Percentiles rank a stretch among this genome's conserved stretches.
These are phyloP conservation scores for Urochloa ruziziensis DNA, from an alignment of 176 grass and related monocot genomes.

Conservation along the genomic window DNA sequence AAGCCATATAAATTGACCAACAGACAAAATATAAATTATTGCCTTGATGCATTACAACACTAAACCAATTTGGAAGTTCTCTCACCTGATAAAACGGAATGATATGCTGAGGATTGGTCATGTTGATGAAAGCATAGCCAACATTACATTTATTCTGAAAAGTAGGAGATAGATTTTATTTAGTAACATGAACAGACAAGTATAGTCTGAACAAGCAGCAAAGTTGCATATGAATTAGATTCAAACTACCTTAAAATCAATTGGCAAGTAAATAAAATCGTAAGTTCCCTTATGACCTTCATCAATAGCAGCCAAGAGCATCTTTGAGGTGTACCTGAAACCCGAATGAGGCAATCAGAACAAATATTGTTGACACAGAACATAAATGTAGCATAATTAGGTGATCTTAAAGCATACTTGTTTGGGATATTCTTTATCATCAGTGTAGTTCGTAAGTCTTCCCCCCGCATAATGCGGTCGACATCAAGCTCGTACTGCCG, in stretches of 20 bases:
- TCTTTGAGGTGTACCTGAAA: slow-evolving; percentile 96
- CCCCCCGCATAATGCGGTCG: slow-evolving; percentile 72
- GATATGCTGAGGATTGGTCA: slow-evolving; percentile 80
- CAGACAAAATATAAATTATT: not conserved
- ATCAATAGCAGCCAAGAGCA: slow-evolving; percentile 94
- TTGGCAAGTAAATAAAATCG: slow-evolving; percentile 94
- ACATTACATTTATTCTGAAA: slow-evolving; percentile 98
- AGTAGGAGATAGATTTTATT: slow-evolving; percentile 4
- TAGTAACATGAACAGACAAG: slow-evolving; percentile 8
- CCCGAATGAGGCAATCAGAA: not conserved
- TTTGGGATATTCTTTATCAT: slow-evolving; percentile 99
- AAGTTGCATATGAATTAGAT: not conserved
- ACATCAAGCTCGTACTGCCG: slow-evolving; percentile 93
- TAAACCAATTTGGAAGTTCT: not conserved
- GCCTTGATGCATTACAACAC: not conserved
- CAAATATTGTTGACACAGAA: not conserved
- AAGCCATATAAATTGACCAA: slow-evolving; percentile 11
- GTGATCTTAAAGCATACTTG: slow-evolving; percentile 52
- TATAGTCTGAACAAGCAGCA: not conserved
- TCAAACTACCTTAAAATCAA: slow-evolving; percentile 91
- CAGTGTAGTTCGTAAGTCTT: slow-evolving; percentile 77
- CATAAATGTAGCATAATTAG: slow-evolving; percentile 11
- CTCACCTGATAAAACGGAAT: slow-evolving; percentile 89
- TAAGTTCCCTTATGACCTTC: slow-evolving; percentile 87
- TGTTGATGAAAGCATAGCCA: slow-evolving; percentile 97